Conservation (phyloP, 768 basidiomycete species). For the Podaxis sp. region DNA sequence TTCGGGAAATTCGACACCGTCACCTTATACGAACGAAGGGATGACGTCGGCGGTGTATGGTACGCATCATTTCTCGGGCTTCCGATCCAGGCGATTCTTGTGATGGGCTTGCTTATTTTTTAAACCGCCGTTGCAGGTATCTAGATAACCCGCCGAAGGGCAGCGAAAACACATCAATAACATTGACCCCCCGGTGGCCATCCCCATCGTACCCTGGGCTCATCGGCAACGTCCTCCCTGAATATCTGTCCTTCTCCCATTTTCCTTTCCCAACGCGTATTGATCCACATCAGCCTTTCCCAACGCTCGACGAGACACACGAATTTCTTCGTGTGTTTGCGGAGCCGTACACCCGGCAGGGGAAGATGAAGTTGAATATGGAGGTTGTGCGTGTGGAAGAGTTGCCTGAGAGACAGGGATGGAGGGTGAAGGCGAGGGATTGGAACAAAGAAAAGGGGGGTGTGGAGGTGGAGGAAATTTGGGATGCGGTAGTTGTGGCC, state of each 20-base stretch:
- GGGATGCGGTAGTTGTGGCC: constrained; percentile 52
- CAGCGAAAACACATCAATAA: neutral
- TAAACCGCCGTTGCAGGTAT: constrained; percentile 26
- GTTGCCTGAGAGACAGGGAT: constrained; percentile 28
- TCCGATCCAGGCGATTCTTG: neutral
- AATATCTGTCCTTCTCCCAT: constrained; percentile 39
- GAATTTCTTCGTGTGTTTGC: constrained; percentile 37
- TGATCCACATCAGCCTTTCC: constrained; percentile 37
- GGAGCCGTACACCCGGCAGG: constrained; percentile 27
- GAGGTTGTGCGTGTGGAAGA: constrained; percentile 43
- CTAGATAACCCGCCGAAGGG: constrained; percentile 25
- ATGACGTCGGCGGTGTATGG: constrained; percentile 55
- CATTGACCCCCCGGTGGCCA: constrained; percentile 36
- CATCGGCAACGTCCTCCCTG: constrained; percentile 51
- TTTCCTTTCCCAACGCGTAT: constrained; percentile 34
- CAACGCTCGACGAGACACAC: constrained; percentile 38
- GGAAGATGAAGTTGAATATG: constrained; percentile 38
- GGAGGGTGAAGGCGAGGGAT: constrained; percentile 39
- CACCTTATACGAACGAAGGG: constrained; percentile 44
- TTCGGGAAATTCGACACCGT: constrained; percentile 42
- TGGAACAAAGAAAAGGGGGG: constrained; percentile 29
- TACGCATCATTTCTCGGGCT: constrained; percentile 16
- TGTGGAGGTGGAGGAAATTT: constrained; percentile 32
- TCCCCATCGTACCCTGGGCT: constrained; percentile 48
- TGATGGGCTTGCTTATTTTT: constrained; percentile 2